Base-by-base conservation (phyloP, 805 yeast genomes). In the Metschnikowia colocasiae region DNA sequence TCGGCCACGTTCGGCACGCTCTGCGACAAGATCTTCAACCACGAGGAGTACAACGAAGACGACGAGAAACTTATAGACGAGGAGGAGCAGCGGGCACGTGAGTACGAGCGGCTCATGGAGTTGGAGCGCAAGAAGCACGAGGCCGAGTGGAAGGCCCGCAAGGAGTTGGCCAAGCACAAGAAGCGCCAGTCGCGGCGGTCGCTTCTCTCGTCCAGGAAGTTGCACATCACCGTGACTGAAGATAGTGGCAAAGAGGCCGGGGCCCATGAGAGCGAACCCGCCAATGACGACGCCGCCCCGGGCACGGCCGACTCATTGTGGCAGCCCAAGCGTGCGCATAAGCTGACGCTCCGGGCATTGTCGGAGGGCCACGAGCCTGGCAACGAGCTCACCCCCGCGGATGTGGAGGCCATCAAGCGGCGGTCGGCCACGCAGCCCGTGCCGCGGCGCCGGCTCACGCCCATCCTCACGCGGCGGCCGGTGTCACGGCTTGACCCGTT, bases 1-100 rank as follows among this genome's bases (percentile, higher is more conserved):
- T 81, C 87, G 31, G 82, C 87, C 13, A 86, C 85, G 52, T 85
- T 85, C 70, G 94, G 90, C 10, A 78, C 85, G 2, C 69, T 85
- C 36, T 83, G 89, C 70, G 92, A 85, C 66, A 82, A 80, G 63
- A 80, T 85, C 48, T 85, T 85, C 71, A 85, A 80, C 57, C 85
- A 83, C 62, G 90, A 83, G 58, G 67, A 62, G 2, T 71, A 71
- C 52, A 64, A 67, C 42, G 77, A 75, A 54, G 80, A 75, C 44
- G 86, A 81, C 50, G 75, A 68, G 49, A 62, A 59, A 38, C 64
- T 71, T 51, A 62, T 68, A 10, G 76, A 71, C 51, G 71, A 64
- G 40, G 77, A 71, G 52, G 76, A 72, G 51, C 68, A 58, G 51
- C 62, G 62, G 47, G 75, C 73, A n/a, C 60, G 51, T 40, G 78